Evolutionary conservation across 768 basidiomycete genomes (phyloP).

Genomic region (Russula foetens): DNA sequence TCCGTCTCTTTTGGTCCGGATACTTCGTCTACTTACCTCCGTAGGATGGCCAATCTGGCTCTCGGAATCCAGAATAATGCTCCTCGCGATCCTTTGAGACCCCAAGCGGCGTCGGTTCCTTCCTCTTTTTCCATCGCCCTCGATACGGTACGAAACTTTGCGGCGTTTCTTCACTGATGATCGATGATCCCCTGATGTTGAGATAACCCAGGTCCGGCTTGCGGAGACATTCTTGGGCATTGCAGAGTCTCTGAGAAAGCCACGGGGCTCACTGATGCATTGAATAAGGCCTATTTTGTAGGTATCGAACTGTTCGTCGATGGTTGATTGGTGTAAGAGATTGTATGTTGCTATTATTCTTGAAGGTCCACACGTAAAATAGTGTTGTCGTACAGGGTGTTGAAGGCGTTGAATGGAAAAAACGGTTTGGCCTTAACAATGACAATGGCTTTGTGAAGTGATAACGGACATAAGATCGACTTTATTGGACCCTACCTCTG

Average conservation of each 20-base stretch:
- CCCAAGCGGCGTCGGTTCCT: neutral
- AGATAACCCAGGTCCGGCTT: constrained; percentile 35
- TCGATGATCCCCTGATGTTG: neutral
- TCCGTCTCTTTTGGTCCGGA: constrained; percentile 45
- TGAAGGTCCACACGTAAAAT: no score
- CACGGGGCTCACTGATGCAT: constrained; percentile 42
- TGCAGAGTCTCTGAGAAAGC: constrained; percentile 49
- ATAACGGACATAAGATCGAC: no score
- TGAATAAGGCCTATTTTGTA: constrained; percentile 2
- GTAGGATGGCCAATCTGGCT: constrained; percentile 46
- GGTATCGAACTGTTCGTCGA: neutral
- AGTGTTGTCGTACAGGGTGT: no score
- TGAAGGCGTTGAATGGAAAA: no score
- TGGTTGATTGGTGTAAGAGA: neutral
- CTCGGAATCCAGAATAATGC: constrained; percentile 37
- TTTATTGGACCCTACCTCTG: no score
- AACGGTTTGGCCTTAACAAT: no score
- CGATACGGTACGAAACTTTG: neutral
- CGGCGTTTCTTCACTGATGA: no score
- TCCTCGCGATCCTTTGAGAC: constrained; percentile 30
- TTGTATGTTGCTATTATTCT: no score
- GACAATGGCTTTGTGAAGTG: no score
- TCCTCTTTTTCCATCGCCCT: constrained; percentile 38
- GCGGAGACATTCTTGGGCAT: constrained; percentile 52
- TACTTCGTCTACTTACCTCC: constrained; percentile 27